Percentiles rank a stretch among this genome's conserved stretches.
phyloP scores from a whole-genome alignment of 164 flowering plant species.

The Brasenia schreberi region DNA sequence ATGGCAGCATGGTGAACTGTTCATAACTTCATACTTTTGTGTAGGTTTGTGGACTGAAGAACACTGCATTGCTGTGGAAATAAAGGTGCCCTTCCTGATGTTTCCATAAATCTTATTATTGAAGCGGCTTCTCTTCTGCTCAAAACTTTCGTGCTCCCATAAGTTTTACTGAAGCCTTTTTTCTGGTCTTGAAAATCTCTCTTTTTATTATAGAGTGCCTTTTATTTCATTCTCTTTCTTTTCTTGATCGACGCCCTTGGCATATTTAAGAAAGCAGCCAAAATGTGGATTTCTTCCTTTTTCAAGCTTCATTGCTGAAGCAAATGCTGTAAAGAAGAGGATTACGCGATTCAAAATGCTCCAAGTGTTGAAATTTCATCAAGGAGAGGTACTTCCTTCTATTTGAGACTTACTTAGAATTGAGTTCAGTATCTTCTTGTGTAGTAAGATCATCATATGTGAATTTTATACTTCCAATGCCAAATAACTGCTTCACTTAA shows the following conservation, averaged over 20 bases:
- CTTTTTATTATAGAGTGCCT: too few relatives aligned
- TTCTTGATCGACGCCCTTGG: conserved; percentile 2
- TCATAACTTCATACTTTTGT: not conserved
- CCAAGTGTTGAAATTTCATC: conserved; percentile 61
- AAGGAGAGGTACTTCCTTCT: conserved; percentile 43
- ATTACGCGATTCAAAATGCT: conserved; percentile 73
- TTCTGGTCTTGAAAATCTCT: not conserved
- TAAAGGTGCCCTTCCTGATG: conserved; percentile 46
- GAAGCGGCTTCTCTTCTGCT: not conserved
- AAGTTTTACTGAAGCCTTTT: not conserved
- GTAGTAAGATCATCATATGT: too few relatives aligned
- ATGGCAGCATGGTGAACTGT: too few relatives aligned
- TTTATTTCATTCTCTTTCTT: not conserved
- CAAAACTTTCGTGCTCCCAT: not conserved
- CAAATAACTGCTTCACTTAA: too few relatives aligned
- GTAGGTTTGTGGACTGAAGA: conserved; percentile 34
- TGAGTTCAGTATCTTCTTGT: too few relatives aligned
- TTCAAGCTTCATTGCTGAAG: conserved; percentile 55
- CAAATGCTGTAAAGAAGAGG: conserved; percentile 45
- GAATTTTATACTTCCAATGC: too few relatives aligned
- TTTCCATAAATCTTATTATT: not conserved
- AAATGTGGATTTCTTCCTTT: conserved; percentile 92
- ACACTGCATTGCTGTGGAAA: conserved; percentile 64
- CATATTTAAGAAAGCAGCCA: conserved; percentile 41
- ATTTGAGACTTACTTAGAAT: not conserved